A percentile compares a stretch with the other conserved stretches of the same genome.
Evolutionary conservation across 2,329 filamentous ascomycete species (phyloP).

Genomic region (Scleromitrula shiraiana): DNA sequence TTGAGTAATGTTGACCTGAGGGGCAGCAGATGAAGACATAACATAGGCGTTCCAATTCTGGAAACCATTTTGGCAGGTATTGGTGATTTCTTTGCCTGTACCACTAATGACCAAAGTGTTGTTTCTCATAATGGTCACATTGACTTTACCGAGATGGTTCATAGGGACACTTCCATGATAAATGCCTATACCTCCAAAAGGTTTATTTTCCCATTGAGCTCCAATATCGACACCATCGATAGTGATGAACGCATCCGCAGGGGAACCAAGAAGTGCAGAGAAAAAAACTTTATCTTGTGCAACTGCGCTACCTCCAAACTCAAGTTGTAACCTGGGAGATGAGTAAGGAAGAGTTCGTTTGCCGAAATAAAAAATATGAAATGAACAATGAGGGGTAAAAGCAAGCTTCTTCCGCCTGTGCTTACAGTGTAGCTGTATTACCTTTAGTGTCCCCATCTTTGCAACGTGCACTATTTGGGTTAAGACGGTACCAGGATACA

Average conservation of each 20-base stretch:
- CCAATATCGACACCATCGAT: not conserved
- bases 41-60: conserved; percentile 1
- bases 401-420: too few relatives aligned
- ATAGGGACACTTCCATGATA: conserved; percentile 1
- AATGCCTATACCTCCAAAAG: not conserved
- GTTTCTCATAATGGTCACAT: not conserved
- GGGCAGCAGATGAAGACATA: not conserved
- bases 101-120: not conserved
- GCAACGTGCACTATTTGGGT: not conserved
- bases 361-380: not conserved
- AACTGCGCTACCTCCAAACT: not conserved
- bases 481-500: not conserved
- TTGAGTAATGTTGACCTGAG: not conserved
- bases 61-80: not conserved
- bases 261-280: not conserved
- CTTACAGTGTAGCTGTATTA: conserved; percentile 1
- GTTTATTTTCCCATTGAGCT: not conserved
- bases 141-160: not conserved
- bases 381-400: too few relatives aligned
- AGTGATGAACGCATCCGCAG: not conserved
- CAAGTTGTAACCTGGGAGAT: not conserved
- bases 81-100: not conserved
- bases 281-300: not conserved
- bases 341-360: not conserved
- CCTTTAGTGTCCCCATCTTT: not conserved